Base-by-base conservation (phyloP, 306 rosid genomes). In the Alnus rubra region DNA sequence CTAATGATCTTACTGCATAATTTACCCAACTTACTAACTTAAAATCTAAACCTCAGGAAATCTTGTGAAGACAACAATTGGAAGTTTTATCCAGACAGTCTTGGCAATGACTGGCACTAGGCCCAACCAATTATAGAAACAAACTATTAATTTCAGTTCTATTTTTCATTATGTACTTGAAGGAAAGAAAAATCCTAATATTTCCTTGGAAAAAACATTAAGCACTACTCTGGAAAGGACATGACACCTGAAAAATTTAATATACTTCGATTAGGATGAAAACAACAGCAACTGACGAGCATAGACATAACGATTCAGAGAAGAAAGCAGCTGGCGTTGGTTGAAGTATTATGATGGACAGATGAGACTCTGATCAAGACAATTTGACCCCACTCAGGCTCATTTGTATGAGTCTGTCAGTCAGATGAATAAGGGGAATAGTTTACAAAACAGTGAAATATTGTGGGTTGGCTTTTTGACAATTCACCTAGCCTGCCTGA, bases 1-100 rank as follows among this genome's bases (percentile, higher is more conserved):
- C 14, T 42, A 74, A 14, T 50, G 48, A 44, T 15, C 44, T 51
- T 58, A 60, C 30, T 68, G 82, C 70, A 75, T 62, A 37, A 77
- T 53, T 37, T 19, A n/a, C 28, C 2, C 54, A 54, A 54, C 30
- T 31, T 65, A 28, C 7, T 47, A 30, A 30, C n/a, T 45, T 31
- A 15, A 28, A n/a, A 50, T 53, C 12, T 30, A 50, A 51, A 33
- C 44, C 28, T 30, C 1, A 30, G 18, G 12, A 49, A 72, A 49
- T 7, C 19, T 50, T 15, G 10, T 65, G 13, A 52, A 71, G 75
- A 23, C 39, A 48, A 28, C 7, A n/a, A 30, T 12, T 16, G 69
- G n/a, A 62, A 62, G 44, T 31, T 33, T 62, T 62, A 31, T 30
- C n/a, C 31, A 31, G 39, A 62, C 15, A 8, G 9, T 14, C 44